These are phyloP conservation scores for Alternaria dauci DNA, from an alignment of 2,329 filamentous ascomycete species.

Conservation along the genomic window DNA sequence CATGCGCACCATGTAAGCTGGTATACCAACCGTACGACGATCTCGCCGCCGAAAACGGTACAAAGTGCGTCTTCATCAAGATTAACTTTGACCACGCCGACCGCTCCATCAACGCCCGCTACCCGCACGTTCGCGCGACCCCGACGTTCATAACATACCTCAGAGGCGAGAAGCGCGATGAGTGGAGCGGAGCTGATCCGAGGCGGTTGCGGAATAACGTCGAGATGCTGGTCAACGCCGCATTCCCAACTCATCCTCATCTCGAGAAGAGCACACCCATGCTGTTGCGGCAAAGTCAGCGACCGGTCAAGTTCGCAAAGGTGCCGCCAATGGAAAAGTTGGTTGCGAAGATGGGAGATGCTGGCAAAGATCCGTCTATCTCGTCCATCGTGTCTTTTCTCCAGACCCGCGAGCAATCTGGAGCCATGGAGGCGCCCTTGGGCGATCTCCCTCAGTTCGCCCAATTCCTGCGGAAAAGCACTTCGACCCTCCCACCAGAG, in stretches of 20 bases:
- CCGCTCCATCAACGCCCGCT: slow-evolving; percentile 71
- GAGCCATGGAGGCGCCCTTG: slow-evolving; percentile 71
- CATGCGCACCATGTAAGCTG: slow-evolving; percentile 82
- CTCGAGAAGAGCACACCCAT: slow-evolving; percentile 73
- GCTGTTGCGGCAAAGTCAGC: slow-evolving; percentile 69
- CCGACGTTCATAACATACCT: slow-evolving; percentile 91
- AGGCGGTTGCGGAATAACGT: slow-evolving; percentile 74
- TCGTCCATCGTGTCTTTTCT: slow-evolving; percentile 75
- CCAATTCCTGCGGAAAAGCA: slow-evolving; percentile 65
- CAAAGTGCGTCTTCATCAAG: slow-evolving; percentile 78
- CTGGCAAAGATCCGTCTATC: slow-evolving; percentile 68
- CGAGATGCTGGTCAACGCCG: slow-evolving; percentile 76
- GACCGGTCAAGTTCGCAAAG: slow-evolving; percentile 79
- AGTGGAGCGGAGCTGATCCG: slow-evolving; percentile 81
- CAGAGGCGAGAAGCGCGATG: slow-evolving; percentile 75
- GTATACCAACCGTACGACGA: slow-evolving; percentile 84
- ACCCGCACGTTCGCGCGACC: slow-evolving; percentile 71
- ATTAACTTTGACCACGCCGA: slow-evolving; percentile 76
- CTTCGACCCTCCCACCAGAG: slow-evolving; percentile 66
- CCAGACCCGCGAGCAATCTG: slow-evolving; percentile 64
- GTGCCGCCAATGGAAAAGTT: slow-evolving; percentile 85
- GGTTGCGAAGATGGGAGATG: slow-evolving; percentile 74
- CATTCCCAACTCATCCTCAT: slow-evolving; percentile 79
- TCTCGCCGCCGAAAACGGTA: slow-evolving; percentile 75
- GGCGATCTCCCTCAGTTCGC: slow-evolving; percentile 75